Percentiles rank a stretch among this genome's conserved stretches.
Conservation (phyloP, 257 asterid species). For the Henckelia pumila region DNA sequence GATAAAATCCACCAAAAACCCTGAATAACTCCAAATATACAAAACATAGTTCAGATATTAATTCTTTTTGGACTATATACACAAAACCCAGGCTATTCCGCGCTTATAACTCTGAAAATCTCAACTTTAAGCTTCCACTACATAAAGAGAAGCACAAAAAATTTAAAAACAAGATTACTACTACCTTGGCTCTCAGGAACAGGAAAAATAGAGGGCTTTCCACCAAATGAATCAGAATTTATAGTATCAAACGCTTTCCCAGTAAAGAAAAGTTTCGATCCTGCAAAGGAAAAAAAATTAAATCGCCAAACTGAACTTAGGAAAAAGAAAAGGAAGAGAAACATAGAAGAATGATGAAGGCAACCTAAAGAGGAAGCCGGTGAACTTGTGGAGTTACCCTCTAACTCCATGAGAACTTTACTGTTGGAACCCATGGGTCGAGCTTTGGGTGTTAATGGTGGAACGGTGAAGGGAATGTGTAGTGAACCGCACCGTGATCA, state of each 20-base stretch:
- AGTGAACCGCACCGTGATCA: too few relatives aligned
- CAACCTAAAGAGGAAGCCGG: background rate
- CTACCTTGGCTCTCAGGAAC: background rate
- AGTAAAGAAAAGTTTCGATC: background rate
- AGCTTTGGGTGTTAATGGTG: background rate
- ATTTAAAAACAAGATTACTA: too few relatives aligned
- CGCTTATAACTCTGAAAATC: background rate
- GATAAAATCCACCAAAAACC: background rate
- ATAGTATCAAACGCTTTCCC: background rate
- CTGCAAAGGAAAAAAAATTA: background rate
- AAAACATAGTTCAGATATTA: background rate
- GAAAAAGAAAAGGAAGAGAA: background rate
- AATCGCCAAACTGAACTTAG: background rate
- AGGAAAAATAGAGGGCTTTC: background rate
- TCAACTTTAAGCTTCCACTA: background rate
- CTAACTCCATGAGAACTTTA: background rate
- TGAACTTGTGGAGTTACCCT: background rate
- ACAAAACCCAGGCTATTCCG: background rate
- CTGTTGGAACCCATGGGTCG: background rate
- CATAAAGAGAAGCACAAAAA: background rate
- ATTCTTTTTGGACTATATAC: background rate
- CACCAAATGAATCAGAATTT: background rate
- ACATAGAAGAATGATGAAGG: background rate
- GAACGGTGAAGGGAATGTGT: background rate
- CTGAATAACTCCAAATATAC: background rate